phyloP scores from a whole-genome alignment of 1,139 yeast species.

The Protomyces arabidopsidicola region DNA sequence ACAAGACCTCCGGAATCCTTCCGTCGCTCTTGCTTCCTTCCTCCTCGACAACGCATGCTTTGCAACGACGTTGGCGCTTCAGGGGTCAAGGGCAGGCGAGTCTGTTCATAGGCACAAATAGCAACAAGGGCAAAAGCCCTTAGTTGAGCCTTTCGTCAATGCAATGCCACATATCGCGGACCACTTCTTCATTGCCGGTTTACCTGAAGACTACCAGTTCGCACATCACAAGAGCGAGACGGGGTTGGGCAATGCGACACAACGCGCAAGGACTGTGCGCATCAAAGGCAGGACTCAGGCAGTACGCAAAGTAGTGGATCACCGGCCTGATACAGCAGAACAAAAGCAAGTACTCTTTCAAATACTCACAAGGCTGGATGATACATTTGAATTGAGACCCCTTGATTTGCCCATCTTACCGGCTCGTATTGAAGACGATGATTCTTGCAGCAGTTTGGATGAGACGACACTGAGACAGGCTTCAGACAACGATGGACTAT shows the following conservation, averaged over 20 bases:
- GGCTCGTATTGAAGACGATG: neutral
- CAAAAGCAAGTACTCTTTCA: neutral
- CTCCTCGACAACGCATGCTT: too few species aligned
- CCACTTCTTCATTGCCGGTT: slow-evolving; percentile 32
- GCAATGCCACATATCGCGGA: slow-evolving; percentile 28
- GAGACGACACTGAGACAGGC: neutral
- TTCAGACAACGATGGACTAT: too few species aligned
- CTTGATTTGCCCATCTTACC: neutral
- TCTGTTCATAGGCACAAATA: too few species aligned
- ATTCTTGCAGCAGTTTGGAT: neutral
- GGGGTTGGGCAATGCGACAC: neutral
- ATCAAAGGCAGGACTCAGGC: neutral
- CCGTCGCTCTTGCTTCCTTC: too few species aligned
- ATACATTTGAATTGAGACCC: neutral
- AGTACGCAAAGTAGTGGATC: neutral
- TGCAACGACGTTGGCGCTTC: too few species aligned
- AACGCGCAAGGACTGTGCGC: neutral
- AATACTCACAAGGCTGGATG: neutral
- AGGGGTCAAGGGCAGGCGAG: too few species aligned
- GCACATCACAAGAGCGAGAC: neutral
- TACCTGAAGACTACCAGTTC: slow-evolving; percentile 21
- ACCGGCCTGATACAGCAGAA: neutral
- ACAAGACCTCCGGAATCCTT: too few species aligned
- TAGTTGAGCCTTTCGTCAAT: neutral
- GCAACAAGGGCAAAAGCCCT: too few species aligned